Percentiles rank a stretch among this genome's conserved stretches.
These are phyloP conservation scores for Didymella exigua DNA, from an alignment of 2,329 filamentous ascomycete species.

Conservation along the genomic window DNA sequence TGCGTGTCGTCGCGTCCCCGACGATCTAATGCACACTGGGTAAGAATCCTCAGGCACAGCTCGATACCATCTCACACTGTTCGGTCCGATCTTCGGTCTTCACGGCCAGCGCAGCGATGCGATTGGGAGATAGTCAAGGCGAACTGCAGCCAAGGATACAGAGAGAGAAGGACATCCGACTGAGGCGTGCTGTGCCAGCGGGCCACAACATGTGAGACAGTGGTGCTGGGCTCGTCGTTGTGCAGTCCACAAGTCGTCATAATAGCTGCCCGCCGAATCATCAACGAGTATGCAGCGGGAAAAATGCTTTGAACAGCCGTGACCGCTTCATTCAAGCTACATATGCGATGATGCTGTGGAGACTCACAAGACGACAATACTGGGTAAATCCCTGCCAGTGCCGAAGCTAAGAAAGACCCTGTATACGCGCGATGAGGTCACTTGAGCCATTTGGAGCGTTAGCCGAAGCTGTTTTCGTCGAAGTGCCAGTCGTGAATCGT, in stretches of 20 bases:
- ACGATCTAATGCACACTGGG: constrained; percentile 22
- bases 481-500: background rate
- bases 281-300: constrained; percentile 2
- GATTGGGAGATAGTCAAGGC: constrained; percentile 18
- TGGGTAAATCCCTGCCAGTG: background rate
- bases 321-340: constrained; percentile 10
- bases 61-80: constrained; percentile 14
- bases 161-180: constrained; percentile 19
- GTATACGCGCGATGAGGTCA: background rate
- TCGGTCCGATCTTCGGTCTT: constrained; percentile 20
- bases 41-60: constrained; percentile 26
- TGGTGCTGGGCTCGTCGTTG: constrained; percentile 8
- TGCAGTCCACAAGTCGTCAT: constrained; percentile 10
- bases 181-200: constrained; percentile 12
- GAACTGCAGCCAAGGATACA: constrained; percentile 7
- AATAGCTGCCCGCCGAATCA: constrained; percentile 2
- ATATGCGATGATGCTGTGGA: constrained; percentile 3
- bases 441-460: too few relatives aligned
- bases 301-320: constrained; percentile 15
- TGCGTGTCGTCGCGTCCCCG: constrained; percentile 34
- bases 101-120: background rate
- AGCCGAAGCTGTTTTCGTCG: background rate
- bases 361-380: background rate
- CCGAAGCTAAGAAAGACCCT: background rate
- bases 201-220: constrained; percentile 13